Evolutionary conservation across 129 eudicot species (phyloP).

Genomic region (Calendula officinalis): DNA sequence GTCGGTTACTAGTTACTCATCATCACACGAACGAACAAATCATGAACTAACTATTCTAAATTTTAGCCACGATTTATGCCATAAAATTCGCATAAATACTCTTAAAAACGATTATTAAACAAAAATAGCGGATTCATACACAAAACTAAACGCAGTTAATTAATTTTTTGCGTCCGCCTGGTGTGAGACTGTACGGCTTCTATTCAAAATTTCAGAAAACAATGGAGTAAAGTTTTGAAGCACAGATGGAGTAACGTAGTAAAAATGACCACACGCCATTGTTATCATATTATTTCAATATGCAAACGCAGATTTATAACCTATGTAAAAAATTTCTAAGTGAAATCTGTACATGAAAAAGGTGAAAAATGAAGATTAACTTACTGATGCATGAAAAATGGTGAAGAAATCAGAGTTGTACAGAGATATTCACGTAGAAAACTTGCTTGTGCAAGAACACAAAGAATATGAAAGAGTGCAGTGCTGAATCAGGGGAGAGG

Average conservation of each 20-base stretch:
- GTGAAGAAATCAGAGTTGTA: neutral
- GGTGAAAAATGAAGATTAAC: constrained; percentile 5
- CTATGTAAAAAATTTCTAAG: neutral
- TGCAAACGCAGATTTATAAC: neutral
- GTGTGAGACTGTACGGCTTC: too few species aligned
- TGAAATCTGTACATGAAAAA: neutral
- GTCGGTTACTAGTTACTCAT: too few species aligned
- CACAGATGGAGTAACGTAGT: neutral
- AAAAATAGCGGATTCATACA: neutral
- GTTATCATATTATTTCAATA: neutral
- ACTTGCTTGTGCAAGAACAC: neutral
- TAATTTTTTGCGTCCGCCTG: constrained; percentile 9
- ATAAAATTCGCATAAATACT: neutral
- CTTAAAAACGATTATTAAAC: neutral
- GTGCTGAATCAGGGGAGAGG: neutral
- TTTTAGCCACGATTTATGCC: constrained; percentile 6
- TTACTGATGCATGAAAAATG: neutral
- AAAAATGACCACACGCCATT: neutral
- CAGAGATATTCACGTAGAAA: neutral
- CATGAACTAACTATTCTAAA: neutral
- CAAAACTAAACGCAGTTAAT: neutral
- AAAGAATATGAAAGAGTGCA: neutral
- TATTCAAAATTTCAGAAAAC: too few species aligned
- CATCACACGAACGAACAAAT: too few species aligned
- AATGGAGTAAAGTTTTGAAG: neutral